Evolutionary conservation across 2,329 filamentous ascomycete species (phyloP), one percentile per base, ranked within the genome.

Genomic region (Fusarium sp.): DNA sequence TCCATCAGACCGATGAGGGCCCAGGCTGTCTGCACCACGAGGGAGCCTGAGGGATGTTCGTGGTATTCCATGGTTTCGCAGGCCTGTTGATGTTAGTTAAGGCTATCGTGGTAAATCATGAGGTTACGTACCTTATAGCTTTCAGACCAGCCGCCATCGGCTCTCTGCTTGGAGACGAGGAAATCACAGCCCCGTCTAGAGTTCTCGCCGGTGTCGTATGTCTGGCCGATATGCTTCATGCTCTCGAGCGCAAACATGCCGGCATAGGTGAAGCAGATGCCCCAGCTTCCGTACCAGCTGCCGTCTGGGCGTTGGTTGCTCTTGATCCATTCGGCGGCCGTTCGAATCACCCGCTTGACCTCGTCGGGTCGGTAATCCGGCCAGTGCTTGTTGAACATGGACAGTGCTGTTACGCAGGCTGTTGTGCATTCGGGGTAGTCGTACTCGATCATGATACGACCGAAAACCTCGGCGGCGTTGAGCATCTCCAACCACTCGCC

Each of bases 371-470:
- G 88, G 79, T 99, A 97, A 28, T 91, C 83, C 0, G 95, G 94
- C 84, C 94, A 97, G 78, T 92, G 86, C 74, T 91, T 87, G 70
- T 88, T 88, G 83, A 98, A 98, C 3, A 95, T 85, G 6, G 91
- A 92, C 20, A 99, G 84, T 0, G 93, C 94, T 2, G 93, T 98
- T 5, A 99, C 92, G 31, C 94, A 94, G 1, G 96, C 95, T 4
- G 96, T 98, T 1, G 96, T 99, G 83, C 96, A 99, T 80, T 99
- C 96, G 0, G 95, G 94, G 76, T 99, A 98, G 78, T 97, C 94
- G 78, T 99, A 99, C 77, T 98, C 95, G 55, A 99, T 91, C 96
- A 99, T 99, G 81, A 99, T 99, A 20, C 91, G 88, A 15, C 94
- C 95, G 79, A 99, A 99, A 0, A 99, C 95, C 78, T 99, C 96